Percentiles rank a stretch among this genome's conserved stretches.
Conservation (phyloP, 1,139 yeast species). For the Lodderomyces beijingensis region DNA sequence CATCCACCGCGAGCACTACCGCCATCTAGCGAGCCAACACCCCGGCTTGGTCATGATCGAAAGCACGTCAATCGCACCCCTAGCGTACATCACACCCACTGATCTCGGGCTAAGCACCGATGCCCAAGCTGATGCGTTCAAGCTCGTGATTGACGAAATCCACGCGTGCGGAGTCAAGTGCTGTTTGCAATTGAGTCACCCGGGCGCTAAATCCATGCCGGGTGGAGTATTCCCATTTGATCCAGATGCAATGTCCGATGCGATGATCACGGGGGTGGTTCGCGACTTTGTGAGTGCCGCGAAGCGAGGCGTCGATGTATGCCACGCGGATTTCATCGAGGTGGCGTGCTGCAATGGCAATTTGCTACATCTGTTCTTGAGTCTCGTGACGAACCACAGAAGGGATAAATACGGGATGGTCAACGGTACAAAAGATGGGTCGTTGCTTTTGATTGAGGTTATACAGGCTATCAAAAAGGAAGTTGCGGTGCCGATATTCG, state of each 20-base stretch:
- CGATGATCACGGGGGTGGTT: slow-evolving; percentile 30
- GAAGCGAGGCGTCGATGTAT: slow-evolving; percentile 36
- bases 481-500: slow-evolving; percentile 33
- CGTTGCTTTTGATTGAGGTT: slow-evolving; percentile 46
- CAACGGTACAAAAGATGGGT: slow-evolving; percentile 24
- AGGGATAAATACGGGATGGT: slow-evolving; percentile 43
- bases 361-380: slow-evolving; percentile 35
- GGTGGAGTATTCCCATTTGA: slow-evolving; percentile 24
- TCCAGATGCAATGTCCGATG: slow-evolving; percentile 28
- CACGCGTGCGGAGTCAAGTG: slow-evolving; percentile 46
- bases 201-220: slow-evolving; percentile 47
- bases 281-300: slow-evolving; percentile 40
- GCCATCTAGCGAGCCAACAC: slow-evolving; percentile 39
- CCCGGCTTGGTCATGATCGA: slow-evolving; percentile 54
- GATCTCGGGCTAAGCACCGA: slow-evolving; percentile 51
- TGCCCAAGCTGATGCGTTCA: slow-evolving; percentile 44
- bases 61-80: slow-evolving; percentile 42
- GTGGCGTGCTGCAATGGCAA: slow-evolving; percentile 52
- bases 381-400: slow-evolving; percentile 34
- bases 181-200: slow-evolving; percentile 53
- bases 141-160: slow-evolving; percentile 47
- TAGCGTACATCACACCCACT: slow-evolving; percentile 39
- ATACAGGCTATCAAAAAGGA: slow-evolving; percentile 41
- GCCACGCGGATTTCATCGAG: slow-evolving; percentile 45
- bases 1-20: slow-evolving; percentile 45